A percentile compares a stretch with the other conserved stretches of the same genome.
phyloP scores from a whole-genome alignment of 2,329 filamentous ascomycete species.

The Lachnellula suecica region DNA sequence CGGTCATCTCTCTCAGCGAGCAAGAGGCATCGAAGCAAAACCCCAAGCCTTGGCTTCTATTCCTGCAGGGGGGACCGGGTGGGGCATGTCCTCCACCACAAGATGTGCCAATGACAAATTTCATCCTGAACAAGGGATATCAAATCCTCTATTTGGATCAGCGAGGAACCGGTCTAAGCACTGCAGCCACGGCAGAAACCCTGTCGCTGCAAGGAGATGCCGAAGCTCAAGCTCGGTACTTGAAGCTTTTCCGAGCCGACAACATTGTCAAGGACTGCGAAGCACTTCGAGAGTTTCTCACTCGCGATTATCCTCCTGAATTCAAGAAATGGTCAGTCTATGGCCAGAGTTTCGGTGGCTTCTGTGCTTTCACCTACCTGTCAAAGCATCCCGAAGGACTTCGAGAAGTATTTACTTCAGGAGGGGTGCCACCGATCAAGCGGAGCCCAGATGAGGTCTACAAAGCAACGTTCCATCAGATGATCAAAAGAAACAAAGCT shows the following conservation, averaged over 20 bases:
- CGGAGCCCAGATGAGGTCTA: slow-evolving; percentile 75
- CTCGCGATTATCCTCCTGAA: slow-evolving; percentile 63
- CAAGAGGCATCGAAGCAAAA: slow-evolving; percentile 42
- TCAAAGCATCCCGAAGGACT: slow-evolving; percentile 77
- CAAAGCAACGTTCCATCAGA: slow-evolving; percentile 65
- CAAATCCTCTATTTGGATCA: slow-evolving; percentile 88
- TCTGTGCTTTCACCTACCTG: slow-evolving; percentile 80
- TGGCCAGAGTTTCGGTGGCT: slow-evolving; percentile 91
- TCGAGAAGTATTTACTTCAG: slow-evolving; percentile 79
- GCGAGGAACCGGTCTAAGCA: slow-evolving; percentile 83
- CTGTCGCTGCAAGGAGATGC: slow-evolving; percentile 64
- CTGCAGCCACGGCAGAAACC: slow-evolving; percentile 72
- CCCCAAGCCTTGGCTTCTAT: slow-evolving; percentile 63
- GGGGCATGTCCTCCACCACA: slow-evolving; percentile 75
- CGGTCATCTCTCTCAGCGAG: slow-evolving; percentile 36
- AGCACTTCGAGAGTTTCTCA: slow-evolving; percentile 76
- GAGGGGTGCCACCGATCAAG: slow-evolving; percentile 77
- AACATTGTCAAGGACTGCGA: slow-evolving; percentile 89
- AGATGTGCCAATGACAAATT: slow-evolving; percentile 65
- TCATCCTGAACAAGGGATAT: slow-evolving; percentile 76
- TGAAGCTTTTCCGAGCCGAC: slow-evolving; percentile 84
- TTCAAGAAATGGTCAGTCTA: slow-evolving; percentile 78
- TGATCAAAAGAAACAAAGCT: slow-evolving; percentile 69
- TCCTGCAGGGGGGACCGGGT: slow-evolving; percentile 84
- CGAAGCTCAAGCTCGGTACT: slow-evolving; percentile 72